Conservation (phyloP, 257 asterid genomes). For the Solanum neorickii region DNA sequence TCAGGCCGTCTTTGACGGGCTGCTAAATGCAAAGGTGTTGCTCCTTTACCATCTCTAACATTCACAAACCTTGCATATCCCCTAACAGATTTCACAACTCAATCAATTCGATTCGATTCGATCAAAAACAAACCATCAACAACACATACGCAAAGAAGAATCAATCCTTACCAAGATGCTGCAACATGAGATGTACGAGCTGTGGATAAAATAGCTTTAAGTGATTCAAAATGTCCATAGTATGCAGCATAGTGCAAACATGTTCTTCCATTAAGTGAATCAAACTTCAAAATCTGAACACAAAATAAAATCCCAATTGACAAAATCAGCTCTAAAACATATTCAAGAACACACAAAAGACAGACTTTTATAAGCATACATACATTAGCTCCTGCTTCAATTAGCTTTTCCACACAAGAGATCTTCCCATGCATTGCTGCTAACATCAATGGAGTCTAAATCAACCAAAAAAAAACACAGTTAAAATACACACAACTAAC, state of each 20-base stretch:
- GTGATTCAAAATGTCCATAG: slow-evolving; percentile 82
- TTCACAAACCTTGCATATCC: slow-evolving; percentile 86
- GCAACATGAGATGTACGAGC: slow-evolving; percentile 79
- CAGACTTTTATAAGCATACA: slow-evolving; percentile 6
- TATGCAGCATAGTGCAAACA: slow-evolving; percentile 99
- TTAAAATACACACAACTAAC: background rate
- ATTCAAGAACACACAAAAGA: background rate
- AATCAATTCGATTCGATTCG: background rate
- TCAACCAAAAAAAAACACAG: background rate
- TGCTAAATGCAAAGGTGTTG: slow-evolving; percentile 96
- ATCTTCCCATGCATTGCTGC: slow-evolving; percentile 99
- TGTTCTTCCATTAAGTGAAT: slow-evolving; percentile 78
- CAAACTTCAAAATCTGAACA: slow-evolving; percentile 79
- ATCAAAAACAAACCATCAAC: background rate
- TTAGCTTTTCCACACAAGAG: slow-evolving; percentile 68
- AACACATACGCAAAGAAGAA: background rate
- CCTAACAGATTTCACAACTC: slow-evolving; percentile 21
- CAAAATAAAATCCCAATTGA: background rate
- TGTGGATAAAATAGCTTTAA: slow-evolving; percentile 54
- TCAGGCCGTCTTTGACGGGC: slow-evolving; percentile 72
- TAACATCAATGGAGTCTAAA: slow-evolving; percentile 94
- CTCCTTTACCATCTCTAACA: slow-evolving; percentile 91
- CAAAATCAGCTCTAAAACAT: background rate
- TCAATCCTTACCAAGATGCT: slow-evolving; percentile 60
- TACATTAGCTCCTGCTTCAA: slow-evolving; percentile 93